Base-by-base conservation (phyloP, 2,329 filamentous ascomycete genomes). In the Penicillium sp. region DNA sequence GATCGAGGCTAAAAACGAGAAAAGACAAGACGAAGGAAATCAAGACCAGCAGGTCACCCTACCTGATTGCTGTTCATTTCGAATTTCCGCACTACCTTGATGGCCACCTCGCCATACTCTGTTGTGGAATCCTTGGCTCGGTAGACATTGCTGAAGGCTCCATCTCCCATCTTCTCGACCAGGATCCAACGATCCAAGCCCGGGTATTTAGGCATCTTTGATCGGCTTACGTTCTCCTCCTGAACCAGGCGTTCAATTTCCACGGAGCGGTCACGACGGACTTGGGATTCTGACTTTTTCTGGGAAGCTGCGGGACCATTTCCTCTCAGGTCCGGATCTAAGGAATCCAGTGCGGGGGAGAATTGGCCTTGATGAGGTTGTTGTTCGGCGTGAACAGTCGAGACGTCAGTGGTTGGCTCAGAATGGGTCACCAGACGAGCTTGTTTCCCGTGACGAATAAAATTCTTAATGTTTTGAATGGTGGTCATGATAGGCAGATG, bases 1-100 rank as follows among this genome's bases (percentile, higher is more conserved):
- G 55, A 63, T 56, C 66, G 62, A 61, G n/a, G 27, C 27, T 19
- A 14, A 14, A 57, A 68, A 55, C 58, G 57, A 65, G 66, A 60
- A 59, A 59, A 58, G 59, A 67, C 65, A 29, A 29, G 63, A 26
- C 26, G 26, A 70, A 62, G 70, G 71, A 63, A 68, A 69, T 62
- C 27, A 57, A 56, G 56, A 61, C 56, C 70, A 37, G 44, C 48
- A 10, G 57, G 59, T 62, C 53, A 50, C 43, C 89, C 92, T 85
- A 99, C 95, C 91, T 98, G 95, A 82, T 89, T 92, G 65, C 88
- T 93, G 79, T 96, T 98, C 91, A 99, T 97, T 79, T 99, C 95
- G 74, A 91, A 98, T 79, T 98, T 98, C 71, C 95, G 90, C 63
- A 99, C 95, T 51, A 99, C 95, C 77, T 99, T 99, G 83, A 99